phyloP scores from a whole-genome alignment of 768 basidiomycete species.

The Podaxis sp. region DNA sequence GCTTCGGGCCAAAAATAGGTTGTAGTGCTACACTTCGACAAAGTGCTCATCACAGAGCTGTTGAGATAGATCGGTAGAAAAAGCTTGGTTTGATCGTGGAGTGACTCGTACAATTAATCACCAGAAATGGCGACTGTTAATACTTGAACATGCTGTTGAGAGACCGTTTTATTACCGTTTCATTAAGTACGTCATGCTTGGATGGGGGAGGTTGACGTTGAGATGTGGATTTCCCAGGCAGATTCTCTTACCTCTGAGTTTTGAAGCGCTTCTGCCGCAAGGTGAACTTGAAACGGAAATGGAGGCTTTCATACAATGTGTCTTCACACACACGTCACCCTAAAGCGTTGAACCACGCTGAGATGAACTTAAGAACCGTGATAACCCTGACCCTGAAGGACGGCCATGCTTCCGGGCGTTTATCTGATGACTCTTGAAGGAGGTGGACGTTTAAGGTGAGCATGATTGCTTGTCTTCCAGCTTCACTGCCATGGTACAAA shows the following conservation, averaged over 20 bases:
- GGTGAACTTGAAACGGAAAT: not conserved
- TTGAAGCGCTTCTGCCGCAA: not conserved
- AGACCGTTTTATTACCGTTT: not conserved
- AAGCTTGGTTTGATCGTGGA: not conserved
- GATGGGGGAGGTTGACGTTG: too few relatives aligned
- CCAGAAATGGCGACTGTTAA: too few relatives aligned
- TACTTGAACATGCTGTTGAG: not conserved
- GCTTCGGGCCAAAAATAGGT: not conserved
- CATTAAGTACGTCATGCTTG: too few relatives aligned
- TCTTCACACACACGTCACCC: not conserved
- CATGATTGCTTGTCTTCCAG: not conserved
- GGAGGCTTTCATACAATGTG: not conserved
- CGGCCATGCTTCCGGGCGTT: not conserved
- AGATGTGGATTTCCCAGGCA: too few relatives aligned
- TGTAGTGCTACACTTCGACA: not conserved
- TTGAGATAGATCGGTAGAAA: not conserved
- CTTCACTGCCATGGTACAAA: not conserved
- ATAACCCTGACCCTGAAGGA: not conserved
- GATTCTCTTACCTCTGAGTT: not conserved
- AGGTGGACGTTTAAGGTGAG: not conserved
- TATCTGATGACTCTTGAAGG: not conserved
- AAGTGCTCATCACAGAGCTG: not conserved
- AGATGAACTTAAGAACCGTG: not conserved
- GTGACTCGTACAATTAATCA: too few relatives aligned
- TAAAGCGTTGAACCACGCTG: not conserved